Conservation (phyloP, 129 eudicot species). For the Pseudognaphalium luteoalbum region DNA sequence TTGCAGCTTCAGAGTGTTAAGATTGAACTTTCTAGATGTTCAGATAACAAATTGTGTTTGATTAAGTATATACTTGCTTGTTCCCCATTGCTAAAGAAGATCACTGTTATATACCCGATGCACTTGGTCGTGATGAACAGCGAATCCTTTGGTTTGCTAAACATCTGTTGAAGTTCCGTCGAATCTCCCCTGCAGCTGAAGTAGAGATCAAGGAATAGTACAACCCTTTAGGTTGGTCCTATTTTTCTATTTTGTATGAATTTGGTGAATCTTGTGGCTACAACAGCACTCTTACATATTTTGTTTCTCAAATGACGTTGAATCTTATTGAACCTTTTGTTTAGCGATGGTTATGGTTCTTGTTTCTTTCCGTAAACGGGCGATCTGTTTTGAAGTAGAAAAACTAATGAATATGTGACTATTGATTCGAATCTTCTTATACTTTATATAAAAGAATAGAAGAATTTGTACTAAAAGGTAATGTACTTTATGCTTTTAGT, state of each 20-base stretch:
- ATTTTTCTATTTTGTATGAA: neutral
- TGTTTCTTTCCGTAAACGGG: too few species aligned
- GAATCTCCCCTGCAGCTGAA: neutral
- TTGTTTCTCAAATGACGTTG: neutral
- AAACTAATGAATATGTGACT: too few species aligned
- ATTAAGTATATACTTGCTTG: too few species aligned
- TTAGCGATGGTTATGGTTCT: neutral
- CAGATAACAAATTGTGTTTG: neutral
- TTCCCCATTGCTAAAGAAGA: neutral
- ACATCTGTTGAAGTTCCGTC: neutral
- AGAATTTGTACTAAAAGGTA: too few species aligned
- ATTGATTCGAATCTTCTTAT: too few species aligned
- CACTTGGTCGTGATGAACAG: neutral
- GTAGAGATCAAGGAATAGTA: neutral
- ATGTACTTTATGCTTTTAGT: too few species aligned
- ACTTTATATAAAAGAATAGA: too few species aligned
- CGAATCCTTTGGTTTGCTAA: neutral
- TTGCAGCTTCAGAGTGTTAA: neutral
- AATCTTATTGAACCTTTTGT: neutral
- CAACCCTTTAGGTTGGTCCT: neutral
- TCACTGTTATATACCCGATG: neutral
- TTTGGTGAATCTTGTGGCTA: neutral
- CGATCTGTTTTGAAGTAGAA: too few species aligned
- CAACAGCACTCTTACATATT: neutral
- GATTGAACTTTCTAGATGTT: neutral